Percentiles rank a stretch among this genome's conserved stretches.
Conservation (phyloP, 495 filamentous ascomycete species). For the Pyronema omphalodes region DNA sequence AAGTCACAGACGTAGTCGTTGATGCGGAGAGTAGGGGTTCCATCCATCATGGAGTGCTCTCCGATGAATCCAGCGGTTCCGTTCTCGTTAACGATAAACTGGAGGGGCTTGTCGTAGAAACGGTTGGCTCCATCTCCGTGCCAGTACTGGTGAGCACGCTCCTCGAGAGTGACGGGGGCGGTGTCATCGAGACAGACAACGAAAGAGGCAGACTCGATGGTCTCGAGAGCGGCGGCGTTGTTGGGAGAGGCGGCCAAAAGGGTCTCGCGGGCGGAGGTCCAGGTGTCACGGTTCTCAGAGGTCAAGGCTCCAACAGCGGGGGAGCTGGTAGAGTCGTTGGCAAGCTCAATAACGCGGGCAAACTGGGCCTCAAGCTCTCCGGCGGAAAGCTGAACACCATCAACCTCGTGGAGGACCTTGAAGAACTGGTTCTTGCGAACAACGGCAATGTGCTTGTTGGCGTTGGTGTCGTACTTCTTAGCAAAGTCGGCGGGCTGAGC, state of each 20-base stretch:
- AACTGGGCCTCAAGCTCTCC: constrained; percentile 81
- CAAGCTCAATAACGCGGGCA: constrained; percentile 61
- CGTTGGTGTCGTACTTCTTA: constrained; percentile 51
- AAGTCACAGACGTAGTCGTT: constrained; percentile 82
- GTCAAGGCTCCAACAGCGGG: constrained; percentile 74
- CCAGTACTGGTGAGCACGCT: constrained; percentile 94
- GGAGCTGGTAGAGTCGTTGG: constrained; percentile 36
- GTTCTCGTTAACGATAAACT: constrained; percentile 98
- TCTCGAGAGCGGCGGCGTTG: constrained; percentile 57
- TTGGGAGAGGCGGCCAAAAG: constrained; percentile 55
- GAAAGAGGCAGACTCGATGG: constrained; percentile 82
- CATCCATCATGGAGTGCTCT: constrained; percentile 99
- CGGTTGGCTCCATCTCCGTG: constrained; percentile 90
- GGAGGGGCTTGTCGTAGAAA: constrained; percentile 95
- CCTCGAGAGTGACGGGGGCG: constrained; percentile 79
- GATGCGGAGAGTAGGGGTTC: constrained; percentile 86
- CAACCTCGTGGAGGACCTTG: constrained; percentile 64
- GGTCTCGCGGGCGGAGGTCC: constrained; percentile 53
- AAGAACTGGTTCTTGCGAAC: constrained; percentile 97
- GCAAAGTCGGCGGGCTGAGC: constrained; percentile 64
- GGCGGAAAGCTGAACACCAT: constrained; percentile 66
- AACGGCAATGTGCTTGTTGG: constrained; percentile 74
- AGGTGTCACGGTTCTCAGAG: constrained; percentile 77
- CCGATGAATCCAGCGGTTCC: constrained; percentile 95
- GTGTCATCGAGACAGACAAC: constrained; percentile 89